These are phyloP conservation scores for Endothia cerciana DNA, from an alignment of 2,329 filamentous ascomycete genomes.

Conservation along the genomic window DNA sequence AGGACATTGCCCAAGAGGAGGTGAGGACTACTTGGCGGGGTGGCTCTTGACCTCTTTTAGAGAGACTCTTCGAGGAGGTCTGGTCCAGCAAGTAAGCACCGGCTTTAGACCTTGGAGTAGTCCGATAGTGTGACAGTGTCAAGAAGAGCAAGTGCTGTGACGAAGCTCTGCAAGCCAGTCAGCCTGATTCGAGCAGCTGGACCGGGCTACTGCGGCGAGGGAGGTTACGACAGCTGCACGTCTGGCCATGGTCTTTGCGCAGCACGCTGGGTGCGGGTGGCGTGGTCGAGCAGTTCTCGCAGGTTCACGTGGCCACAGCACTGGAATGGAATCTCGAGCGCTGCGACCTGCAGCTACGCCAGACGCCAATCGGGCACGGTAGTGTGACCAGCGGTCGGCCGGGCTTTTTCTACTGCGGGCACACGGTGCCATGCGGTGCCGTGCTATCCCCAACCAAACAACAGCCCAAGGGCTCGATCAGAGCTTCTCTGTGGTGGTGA, in stretches of 20 bases:
- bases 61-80: background rate
- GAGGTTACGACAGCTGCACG: constrained; percentile 7
- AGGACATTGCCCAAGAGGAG: constrained; percentile 1
- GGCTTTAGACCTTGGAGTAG: background rate
- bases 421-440: background rate
- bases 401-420: background rate
- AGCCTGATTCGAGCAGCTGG: background rate
- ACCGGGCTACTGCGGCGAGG: background rate
- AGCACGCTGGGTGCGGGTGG: background rate
- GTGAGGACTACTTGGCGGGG: background rate
- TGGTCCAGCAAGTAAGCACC: background rate
- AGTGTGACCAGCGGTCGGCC: background rate
- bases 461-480: constrained; percentile 5
- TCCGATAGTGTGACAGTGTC: background rate
- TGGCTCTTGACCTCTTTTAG: constrained; percentile 8
- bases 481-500: background rate
- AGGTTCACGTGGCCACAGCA: background rate
- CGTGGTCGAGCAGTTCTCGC: background rate
- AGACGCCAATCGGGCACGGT: constrained; percentile 1
- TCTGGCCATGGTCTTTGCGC: background rate
- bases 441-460: background rate
- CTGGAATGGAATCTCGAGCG: background rate
- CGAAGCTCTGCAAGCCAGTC: constrained; percentile 6
- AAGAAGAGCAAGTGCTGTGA: background rate
- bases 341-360: constrained; percentile 13